Evolutionary conservation across 768 basidiomycete species (phyloP).

Genomic region (Boletus coccyginus): DNA sequence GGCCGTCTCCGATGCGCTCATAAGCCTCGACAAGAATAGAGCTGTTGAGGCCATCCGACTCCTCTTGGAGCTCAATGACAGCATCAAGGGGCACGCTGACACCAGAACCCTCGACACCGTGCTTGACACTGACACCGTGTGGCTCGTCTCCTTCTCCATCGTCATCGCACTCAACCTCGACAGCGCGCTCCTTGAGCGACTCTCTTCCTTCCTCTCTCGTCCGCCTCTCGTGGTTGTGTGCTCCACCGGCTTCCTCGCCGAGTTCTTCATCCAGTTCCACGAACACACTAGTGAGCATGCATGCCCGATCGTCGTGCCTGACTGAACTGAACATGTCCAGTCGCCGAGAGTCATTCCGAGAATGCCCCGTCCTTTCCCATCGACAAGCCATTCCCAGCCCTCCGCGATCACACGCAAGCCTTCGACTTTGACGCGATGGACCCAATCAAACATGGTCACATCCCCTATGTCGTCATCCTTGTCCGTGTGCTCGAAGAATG

Average conservation of each 20-base stretch:
- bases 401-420: constrained; percentile 67
- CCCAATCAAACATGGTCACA: constrained; percentile 82
- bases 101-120: constrained; percentile 54
- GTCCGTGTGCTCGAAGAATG: constrained; percentile 81
- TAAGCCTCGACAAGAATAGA: constrained; percentile 77
- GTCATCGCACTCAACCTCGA: constrained; percentile 85
- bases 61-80: constrained; percentile 83
- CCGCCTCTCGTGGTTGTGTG: constrained; percentile 53
- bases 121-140: constrained; percentile 51
- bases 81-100: constrained; percentile 70
- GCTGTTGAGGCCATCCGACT: constrained; percentile 29
- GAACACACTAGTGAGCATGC: constrained; percentile 73
- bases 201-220: constrained; percentile 56
- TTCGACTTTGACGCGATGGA: constrained; percentile 81
- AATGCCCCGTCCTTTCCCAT: constrained; percentile 73
- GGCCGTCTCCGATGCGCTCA: constrained; percentile 7
- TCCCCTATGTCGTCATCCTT: constrained; percentile 89
- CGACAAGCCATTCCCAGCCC: constrained; percentile 82
- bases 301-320: background rate
- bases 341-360: constrained; percentile 88
- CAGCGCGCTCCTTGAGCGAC: constrained; percentile 47
- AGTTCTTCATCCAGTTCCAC: constrained; percentile 85
- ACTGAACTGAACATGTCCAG: constrained; percentile 37
- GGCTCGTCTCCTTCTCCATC: constrained; percentile 65
- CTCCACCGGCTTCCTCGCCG: constrained; percentile 87